These are phyloP conservation scores for Mycena galopus DNA, from an alignment of 768 basidiomycete species.

Conservation along the genomic window DNA sequence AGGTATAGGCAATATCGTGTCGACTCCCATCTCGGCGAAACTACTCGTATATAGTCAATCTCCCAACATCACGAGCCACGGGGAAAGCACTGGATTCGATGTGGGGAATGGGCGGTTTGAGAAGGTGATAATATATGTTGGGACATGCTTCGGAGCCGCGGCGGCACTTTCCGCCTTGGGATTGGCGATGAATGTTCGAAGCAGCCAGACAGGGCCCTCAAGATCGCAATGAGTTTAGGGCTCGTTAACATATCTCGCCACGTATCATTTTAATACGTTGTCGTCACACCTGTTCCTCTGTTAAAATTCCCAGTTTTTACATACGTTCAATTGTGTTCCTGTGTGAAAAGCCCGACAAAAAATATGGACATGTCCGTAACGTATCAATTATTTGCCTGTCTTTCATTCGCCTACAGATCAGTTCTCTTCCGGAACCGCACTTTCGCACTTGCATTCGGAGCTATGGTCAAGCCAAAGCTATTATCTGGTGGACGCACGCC, in stretches of 20 bases:
- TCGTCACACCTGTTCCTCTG: too few relatives aligned
- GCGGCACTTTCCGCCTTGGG: constrained; percentile 40
- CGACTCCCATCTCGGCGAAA: constrained; percentile 42
- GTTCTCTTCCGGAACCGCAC: neutral
- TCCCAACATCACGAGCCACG: neutral
- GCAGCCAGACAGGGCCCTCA: too few relatives aligned
- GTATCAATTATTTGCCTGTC: too few relatives aligned
- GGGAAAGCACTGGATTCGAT: constrained; percentile 39
- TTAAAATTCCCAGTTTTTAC: too few relatives aligned
- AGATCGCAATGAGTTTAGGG: too few relatives aligned
- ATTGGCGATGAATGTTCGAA: constrained; percentile 42
- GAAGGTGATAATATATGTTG: constrained; percentile 46
- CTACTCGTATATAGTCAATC: constrained; percentile 1
- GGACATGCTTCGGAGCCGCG: constrained; percentile 48
- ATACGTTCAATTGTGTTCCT: too few relatives aligned
- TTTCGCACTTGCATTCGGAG: constrained; percentile 6
- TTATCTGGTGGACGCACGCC: too few relatives aligned
- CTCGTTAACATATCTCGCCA: too few relatives aligned
- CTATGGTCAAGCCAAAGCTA: neutral
- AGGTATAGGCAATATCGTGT: constrained; percentile 48
- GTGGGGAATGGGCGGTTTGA: constrained; percentile 45
- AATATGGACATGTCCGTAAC: too few relatives aligned
- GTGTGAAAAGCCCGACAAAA: too few relatives aligned
- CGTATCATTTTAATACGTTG: too few relatives aligned
- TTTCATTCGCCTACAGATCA: neutral